Evolutionary conservation across 257 asterid genomes (phyloP).

Genomic region (Ilex aquifolium): DNA sequence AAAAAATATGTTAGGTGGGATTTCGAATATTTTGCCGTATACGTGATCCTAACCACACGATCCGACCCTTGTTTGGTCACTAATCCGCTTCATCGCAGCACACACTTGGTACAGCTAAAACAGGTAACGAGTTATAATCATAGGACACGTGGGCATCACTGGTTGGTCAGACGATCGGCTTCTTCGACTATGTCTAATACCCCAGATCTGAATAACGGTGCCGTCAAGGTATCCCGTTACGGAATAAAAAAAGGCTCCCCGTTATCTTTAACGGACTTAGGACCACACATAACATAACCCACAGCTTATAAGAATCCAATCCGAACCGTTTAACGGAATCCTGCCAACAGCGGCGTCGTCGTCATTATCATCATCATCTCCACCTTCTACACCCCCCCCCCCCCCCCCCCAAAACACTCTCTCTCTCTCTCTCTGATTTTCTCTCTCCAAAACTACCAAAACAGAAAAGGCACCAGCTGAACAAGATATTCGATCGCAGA

Average conservation of each 20-base stretch:
- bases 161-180: too few relatives aligned
- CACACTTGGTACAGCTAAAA: too few relatives aligned
- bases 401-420: neutral
- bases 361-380: too few relatives aligned
- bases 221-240: neutral
- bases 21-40: too few relatives aligned
- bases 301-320: neutral
- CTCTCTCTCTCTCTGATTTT: neutral
- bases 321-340: neutral
- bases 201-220: neutral
- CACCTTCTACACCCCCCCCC: too few relatives aligned
- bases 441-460: neutral
- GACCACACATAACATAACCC: neutral
- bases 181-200: too few relatives aligned
- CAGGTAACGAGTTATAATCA: too few relatives aligned
- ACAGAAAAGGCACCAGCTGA: neutral
- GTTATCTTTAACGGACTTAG: neutral
- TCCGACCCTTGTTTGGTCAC: too few relatives aligned
- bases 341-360: neutral
- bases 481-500: neutral
- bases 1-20: too few relatives aligned
- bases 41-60: too few relatives aligned
- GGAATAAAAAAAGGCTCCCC: neutral
- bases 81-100: too few relatives aligned
- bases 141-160: too few relatives aligned